A percentile compares a stretch with the other conserved stretches of the same genome.
These are phyloP conservation scores for Russula sp. DNA, from an alignment of 768 basidiomycete genomes.

Conservation along the genomic window DNA sequence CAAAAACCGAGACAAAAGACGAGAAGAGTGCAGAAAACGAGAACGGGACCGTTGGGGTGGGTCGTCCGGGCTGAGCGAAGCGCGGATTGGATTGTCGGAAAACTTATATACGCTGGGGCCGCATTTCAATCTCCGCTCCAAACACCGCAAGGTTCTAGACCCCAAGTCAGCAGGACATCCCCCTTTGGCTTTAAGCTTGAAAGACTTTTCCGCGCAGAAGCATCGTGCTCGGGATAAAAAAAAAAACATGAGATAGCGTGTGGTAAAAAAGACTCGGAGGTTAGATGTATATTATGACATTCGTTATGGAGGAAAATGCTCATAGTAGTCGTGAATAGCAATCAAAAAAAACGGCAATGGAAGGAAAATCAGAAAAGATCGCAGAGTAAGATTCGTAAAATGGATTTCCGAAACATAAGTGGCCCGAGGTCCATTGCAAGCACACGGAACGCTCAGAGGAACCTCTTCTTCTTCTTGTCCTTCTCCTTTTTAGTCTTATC, in stretches of 20 bases:
- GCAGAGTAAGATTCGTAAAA: background rate
- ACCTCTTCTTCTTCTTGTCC: conserved; percentile 53
- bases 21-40: conserved; percentile 17
- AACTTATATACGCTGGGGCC: conserved; percentile 36
- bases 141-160: conserved; percentile 26
- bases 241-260: background rate
- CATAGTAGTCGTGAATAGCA: conserved; percentile 13
- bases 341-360: background rate
- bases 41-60: conserved; percentile 19
- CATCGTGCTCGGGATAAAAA: background rate
- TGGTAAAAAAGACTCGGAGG: background rate
- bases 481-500: conserved; percentile 45
- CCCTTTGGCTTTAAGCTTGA: conserved; percentile 14
- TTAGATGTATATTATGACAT: background rate
- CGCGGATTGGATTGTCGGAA: background rate
- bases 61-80: conserved; percentile 14
- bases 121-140: conserved; percentile 45
- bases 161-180: conserved; percentile 2
- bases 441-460: conserved; percentile 25
- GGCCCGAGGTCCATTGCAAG: background rate
- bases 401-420: background rate
- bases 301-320: background rate
- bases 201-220: background rate
- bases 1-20: conserved; percentile 21
- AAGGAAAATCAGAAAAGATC: background rate